Evolutionary conservation across 2,329 filamentous ascomycete genomes (phyloP).

Genomic region (Scedosporium aurantiacum): DNA sequence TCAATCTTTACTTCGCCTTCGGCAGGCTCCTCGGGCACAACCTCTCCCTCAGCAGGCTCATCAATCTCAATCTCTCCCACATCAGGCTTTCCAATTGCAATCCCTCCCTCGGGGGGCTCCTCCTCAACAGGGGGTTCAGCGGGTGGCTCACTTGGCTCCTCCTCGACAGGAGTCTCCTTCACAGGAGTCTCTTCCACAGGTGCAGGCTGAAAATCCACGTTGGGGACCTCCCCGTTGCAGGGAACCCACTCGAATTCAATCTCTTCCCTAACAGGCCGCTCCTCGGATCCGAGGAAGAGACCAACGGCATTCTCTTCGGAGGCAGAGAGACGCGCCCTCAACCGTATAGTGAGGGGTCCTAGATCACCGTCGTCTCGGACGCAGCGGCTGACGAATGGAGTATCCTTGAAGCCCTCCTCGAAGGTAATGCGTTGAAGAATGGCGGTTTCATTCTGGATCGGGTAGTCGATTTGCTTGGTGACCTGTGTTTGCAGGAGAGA

Average conservation of each 20-base stretch:
- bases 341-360: neutral
- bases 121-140: neutral
- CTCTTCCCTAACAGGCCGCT: neutral
- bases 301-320: neutral
- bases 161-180: too few species aligned
- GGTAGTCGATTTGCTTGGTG: neutral
- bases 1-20: neutral
- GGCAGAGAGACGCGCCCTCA: neutral
- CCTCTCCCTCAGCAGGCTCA: neutral
- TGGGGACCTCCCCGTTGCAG: neutral
- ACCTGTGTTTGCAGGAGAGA: neutral
- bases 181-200: neutral
- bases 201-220: neutral
- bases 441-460: neutral
- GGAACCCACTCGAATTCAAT: neutral
- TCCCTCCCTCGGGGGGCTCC: neutral
- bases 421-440: neutral
- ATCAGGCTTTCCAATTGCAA: neutral
- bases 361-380: neutral
- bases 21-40: neutral
- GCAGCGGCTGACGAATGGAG: neutral
- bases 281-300: neutral
- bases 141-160: neutral
- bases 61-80: neutral
- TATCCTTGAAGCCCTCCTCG: neutral